Evolutionary conservation across 164 flowering plant species (phyloP).

Genomic region (Akebia trifoliata): DNA sequence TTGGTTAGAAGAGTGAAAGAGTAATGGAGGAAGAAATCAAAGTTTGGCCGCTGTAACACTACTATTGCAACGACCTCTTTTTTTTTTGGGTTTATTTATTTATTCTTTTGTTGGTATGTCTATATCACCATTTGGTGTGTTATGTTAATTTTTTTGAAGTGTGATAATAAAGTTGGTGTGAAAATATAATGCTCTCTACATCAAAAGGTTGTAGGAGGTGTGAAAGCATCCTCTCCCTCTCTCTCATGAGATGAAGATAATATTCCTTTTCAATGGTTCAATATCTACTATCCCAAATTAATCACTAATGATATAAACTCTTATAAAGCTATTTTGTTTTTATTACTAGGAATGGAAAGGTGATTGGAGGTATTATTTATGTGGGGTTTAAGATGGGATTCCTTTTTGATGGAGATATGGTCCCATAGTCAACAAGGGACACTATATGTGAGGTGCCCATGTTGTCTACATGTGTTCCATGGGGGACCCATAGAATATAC

Average conservation of each 20-base stretch:
- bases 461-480: constrained; percentile 15
- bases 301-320: constrained; percentile 17
- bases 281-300: constrained; percentile 8
- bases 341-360: constrained; percentile 31
- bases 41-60: too few relatives aligned
- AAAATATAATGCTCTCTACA: too few relatives aligned
- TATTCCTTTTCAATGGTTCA: constrained; percentile 11
- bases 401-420: constrained; percentile 22
- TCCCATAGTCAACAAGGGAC: constrained; percentile 18
- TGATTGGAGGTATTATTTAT: constrained; percentile 21
- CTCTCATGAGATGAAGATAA: constrained; percentile 16
- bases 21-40: too few relatives aligned
- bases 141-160: too few relatives aligned
- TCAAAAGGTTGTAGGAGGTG: neutral
- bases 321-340: constrained; percentile 37
- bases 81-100: too few relatives aligned
- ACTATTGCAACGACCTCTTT: too few relatives aligned
- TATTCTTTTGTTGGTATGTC: too few relatives aligned
- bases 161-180: too few relatives aligned
- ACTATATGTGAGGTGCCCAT: constrained; percentile 8
- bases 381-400: constrained; percentile 37
- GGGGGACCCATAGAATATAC: constrained; percentile 12
- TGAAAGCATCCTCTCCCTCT: constrained; percentile 12
- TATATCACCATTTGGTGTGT: too few relatives aligned
- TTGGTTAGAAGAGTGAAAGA: too few relatives aligned